Conservation (phyloP, 805 yeast species). For the Yarrowia sp. region DNA sequence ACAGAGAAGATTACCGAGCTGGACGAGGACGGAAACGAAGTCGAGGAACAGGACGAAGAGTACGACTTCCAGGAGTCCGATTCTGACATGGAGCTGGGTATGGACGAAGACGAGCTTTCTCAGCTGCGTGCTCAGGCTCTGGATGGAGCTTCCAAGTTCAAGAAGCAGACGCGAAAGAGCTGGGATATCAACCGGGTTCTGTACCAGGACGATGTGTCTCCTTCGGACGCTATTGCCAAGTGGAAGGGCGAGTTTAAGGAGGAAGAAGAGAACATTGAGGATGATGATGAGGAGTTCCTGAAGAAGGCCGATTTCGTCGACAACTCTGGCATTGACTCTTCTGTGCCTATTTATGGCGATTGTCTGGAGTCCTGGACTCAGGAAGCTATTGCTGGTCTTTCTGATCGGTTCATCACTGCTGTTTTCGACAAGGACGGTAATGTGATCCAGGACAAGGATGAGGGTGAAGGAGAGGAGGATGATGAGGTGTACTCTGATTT, state of each 20-base stretch:
- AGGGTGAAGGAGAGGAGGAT: constrained; percentile 46
- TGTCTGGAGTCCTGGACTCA: constrained; percentile 42
- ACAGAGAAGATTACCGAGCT: constrained; percentile 53
- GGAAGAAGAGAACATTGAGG: constrained; percentile 45
- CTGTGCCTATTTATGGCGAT: constrained; percentile 40
- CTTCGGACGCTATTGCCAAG: constrained; percentile 53
- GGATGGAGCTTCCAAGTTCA: constrained; percentile 47
- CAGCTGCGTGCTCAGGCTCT: constrained; percentile 42
- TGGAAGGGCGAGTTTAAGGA: constrained; percentile 47
- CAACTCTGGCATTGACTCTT: constrained; percentile 43
- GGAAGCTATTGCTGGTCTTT: constrained; percentile 40
- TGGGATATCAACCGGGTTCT: constrained; percentile 86
- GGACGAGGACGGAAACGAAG: constrained; percentile 54
- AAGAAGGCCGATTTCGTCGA: constrained; percentile 41
- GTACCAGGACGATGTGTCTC: constrained; percentile 78
- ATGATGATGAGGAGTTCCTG: constrained; percentile 48
- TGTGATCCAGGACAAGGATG: constrained; percentile 44
- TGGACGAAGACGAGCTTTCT: constrained; percentile 49
- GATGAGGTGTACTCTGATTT: constrained; percentile 54
- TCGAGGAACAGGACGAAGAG: constrained; percentile 42
- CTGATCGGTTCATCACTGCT: constrained; percentile 43
- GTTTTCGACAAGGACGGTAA: constrained; percentile 42
- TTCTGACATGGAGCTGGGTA: constrained; percentile 54
- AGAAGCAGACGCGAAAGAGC: constrained; percentile 54
- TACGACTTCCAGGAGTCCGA: constrained; percentile 52